Evolutionary conservation across 257 asterid species (phyloP).

Genomic region (Solanum chilense): DNA sequence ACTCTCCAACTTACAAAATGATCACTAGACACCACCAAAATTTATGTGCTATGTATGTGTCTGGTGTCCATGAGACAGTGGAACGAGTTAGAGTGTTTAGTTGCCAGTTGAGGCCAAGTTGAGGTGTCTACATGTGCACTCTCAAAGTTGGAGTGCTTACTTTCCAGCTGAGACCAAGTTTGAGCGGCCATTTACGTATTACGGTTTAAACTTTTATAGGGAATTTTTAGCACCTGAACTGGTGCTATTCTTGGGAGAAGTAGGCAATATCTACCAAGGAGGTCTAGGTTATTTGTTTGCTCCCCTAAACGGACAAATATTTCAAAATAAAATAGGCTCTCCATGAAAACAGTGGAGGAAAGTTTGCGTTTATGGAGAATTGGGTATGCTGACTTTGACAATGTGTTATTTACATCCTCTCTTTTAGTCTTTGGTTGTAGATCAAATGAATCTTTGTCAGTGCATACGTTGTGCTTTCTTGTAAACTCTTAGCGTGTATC

Average conservation of each 20-base stretch:
- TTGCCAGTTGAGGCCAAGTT: not conserved
- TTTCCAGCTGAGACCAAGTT: not conserved
- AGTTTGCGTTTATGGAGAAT: not conserved
- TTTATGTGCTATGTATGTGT: not conserved
- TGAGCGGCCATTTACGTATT: no score
- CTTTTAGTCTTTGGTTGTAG: not conserved
- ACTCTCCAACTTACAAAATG: not conserved
- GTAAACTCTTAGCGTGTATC: not conserved
- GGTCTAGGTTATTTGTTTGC: not conserved
- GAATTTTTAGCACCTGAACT: not conserved
- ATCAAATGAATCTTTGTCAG: not conserved
- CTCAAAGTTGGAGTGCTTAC: not conserved
- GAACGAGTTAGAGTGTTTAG: not conserved
- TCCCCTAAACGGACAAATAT: not conserved
- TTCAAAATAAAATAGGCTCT: not conserved
- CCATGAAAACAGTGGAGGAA: not conserved
- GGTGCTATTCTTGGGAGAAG: not conserved
- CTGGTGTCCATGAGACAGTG: not conserved
- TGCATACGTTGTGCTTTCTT: not conserved
- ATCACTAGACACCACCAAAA: not conserved
- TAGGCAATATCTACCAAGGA: not conserved
- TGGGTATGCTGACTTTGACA: not conserved
- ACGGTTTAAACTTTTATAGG: no score
- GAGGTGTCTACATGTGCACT: not conserved
- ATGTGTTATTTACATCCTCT: not conserved